A percentile compares a stretch with the other conserved stretches of the same genome.
phyloP scores from a whole-genome alignment of 441 rosid genomes.

The Croton setiger region DNA sequence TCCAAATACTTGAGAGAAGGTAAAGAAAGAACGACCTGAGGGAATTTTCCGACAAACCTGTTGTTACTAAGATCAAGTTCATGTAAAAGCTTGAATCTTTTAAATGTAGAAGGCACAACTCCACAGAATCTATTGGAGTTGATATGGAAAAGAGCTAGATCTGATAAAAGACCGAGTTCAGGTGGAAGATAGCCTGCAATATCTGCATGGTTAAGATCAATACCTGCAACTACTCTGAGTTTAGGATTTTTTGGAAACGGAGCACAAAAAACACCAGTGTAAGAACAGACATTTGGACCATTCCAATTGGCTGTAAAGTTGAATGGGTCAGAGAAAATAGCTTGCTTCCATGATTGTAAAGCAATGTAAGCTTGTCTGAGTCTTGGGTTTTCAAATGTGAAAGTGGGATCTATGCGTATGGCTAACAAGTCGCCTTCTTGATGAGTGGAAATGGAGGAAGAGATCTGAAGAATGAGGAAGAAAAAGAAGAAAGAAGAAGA shows the following conservation, averaged over 20 bases:
- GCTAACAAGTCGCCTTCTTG: constrained; percentile 25
- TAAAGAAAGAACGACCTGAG: constrained; percentile 46
- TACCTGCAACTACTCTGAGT: constrained; percentile 57
- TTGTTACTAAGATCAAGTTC: constrained; percentile 90
- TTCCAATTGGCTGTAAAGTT: constrained; percentile 66
- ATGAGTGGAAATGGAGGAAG: constrained; percentile 27
- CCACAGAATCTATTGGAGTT: constrained; percentile 89
- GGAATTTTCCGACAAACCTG: constrained; percentile 72
- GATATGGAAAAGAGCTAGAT: constrained; percentile 62
- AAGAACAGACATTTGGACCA: constrained; percentile 62
- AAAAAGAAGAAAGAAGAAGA: constrained; percentile 26
- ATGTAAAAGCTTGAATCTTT: constrained; percentile 44
- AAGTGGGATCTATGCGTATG: constrained; percentile 43
- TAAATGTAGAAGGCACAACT: constrained; percentile 50
- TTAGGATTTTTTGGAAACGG: constrained; percentile 43
- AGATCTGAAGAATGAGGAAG: constrained; percentile 32
- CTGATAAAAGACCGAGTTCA: constrained; percentile 67
- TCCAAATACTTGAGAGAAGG: constrained; percentile 52
- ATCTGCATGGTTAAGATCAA: constrained; percentile 86
- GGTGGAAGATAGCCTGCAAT: constrained; percentile 78
- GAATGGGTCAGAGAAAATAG: constrained; percentile 66
- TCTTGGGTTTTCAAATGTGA: constrained; percentile 49
- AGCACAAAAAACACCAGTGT: constrained; percentile 70
- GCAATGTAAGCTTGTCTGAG: constrained; percentile 68
- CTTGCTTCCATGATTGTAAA: constrained; percentile 72